These are phyloP conservation scores for Botrytis hyacinthi DNA, from an alignment of 2,329 filamentous ascomycete species.

Conservation along the genomic window DNA sequence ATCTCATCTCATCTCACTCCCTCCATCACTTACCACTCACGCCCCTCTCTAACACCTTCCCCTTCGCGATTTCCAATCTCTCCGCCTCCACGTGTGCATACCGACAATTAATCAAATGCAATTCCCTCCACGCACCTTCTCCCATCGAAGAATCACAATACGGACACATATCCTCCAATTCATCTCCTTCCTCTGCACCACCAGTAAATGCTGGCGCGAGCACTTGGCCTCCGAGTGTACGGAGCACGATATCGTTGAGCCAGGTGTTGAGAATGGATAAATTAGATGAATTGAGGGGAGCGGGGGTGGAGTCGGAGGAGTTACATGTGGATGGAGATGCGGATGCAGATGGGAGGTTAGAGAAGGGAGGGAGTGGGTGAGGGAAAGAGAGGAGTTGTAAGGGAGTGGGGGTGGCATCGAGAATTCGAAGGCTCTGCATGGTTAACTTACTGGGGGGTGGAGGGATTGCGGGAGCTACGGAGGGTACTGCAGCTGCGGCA, in stretches of 20 bases:
- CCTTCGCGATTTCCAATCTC: not conserved
- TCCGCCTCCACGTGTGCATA: slow-evolving; percentile 12
- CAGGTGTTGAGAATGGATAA: not conserved
- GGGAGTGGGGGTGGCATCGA: not conserved
- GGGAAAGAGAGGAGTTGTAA: too few species aligned
- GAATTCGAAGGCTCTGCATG: not conserved
- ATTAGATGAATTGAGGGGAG: too few species aligned
- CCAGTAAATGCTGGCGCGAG: not conserved
- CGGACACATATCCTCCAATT: not conserved
- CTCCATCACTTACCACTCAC: too few species aligned
- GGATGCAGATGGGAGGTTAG: too few species aligned
- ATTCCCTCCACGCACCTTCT: slow-evolving; percentile 7
- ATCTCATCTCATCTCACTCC: not conserved
- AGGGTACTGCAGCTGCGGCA: too few species aligned
- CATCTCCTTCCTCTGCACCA: not conserved
- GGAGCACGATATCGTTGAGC: not conserved
- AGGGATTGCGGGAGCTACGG: too few species aligned
- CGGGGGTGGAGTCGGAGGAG: not conserved
- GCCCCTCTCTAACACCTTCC: not conserved
- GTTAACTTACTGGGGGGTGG: not conserved
- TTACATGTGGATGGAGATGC: too few species aligned
- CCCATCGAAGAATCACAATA: not conserved
- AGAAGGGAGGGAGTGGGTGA: not conserved
- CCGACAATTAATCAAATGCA: slow-evolving; percentile 19
- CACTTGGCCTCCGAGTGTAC: not conserved